These are phyloP conservation scores for Teunomyces kruisii DNA, from an alignment of 805 yeast species.

Conservation along the genomic window DNA sequence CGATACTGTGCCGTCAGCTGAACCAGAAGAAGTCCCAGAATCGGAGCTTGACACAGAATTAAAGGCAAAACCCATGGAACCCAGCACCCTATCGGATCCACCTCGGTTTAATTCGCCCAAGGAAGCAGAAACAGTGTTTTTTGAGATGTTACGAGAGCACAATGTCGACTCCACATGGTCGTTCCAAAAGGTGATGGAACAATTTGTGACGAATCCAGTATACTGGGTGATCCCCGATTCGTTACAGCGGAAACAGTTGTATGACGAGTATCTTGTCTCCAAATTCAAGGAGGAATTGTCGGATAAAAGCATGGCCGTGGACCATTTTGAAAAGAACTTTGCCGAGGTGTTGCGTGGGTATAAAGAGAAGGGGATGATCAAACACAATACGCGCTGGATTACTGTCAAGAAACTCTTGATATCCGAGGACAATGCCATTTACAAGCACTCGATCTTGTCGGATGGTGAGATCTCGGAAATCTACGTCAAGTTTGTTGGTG, in stretches of 20 bases:
- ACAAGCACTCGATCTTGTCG: conserved; percentile 56
- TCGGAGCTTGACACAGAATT: conserved; percentile 20
- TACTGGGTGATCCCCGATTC: conserved; percentile 72
- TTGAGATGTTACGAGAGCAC: conserved; percentile 50
- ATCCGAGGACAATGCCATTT: conserved; percentile 64
- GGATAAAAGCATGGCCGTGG: conserved; percentile 52
- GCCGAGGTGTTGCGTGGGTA: conserved; percentile 42
- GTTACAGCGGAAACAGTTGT: conserved; percentile 54
- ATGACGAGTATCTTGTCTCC: conserved; percentile 58
- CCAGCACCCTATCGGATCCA: conserved; percentile 24
- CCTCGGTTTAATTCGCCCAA: conserved; percentile 19
- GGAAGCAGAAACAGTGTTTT: conserved; percentile 48
- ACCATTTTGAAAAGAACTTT: conserved; percentile 58
- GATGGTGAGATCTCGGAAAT: conserved; percentile 56
- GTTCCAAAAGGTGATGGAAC: conserved; percentile 61
- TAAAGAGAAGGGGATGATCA: conserved; percentile 35
- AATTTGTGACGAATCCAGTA: conserved; percentile 55
- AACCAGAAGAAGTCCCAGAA: conserved; percentile 7
- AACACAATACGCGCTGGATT: conserved; percentile 63
- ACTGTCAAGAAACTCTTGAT: conserved; percentile 50
- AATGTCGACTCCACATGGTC: conserved; percentile 76
- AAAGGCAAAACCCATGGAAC: conserved; percentile 18
- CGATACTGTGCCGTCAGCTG: neutral
- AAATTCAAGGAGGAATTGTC: conserved; percentile 48
- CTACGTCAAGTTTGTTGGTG: conserved; percentile 50